phyloP scores from a whole-genome alignment of 2,329 filamentous ascomycete species.

The Macrophomina tecta region DNA sequence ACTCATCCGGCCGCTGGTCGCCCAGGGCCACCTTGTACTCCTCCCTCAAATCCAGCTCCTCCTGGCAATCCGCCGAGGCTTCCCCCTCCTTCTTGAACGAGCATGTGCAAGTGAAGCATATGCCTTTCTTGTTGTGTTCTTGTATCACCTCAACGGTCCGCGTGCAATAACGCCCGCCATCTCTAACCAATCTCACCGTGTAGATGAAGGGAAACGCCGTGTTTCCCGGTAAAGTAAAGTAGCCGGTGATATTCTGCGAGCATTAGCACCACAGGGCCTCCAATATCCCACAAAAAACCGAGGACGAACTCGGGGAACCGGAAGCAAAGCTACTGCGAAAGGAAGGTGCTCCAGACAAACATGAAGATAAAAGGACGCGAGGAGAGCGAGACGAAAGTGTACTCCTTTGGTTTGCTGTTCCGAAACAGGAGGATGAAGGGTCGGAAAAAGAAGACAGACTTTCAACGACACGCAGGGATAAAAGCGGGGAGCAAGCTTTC shows the following conservation, averaged over 20 bases:
- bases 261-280: not conserved
- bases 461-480: not conserved
- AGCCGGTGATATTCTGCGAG: constrained; percentile 58
- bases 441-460: constrained; percentile 3
- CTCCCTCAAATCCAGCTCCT: constrained; percentile 42
- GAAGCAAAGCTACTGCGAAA: not conserved
- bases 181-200: constrained; percentile 56
- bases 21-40: constrained; percentile 43
- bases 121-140: constrained; percentile 45
- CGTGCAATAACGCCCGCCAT: constrained; percentile 60
- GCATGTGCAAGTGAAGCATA: constrained; percentile 59
- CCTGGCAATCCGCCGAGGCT: constrained; percentile 42
- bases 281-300: not conserved
- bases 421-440: not conserved
- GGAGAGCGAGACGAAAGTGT: too few species aligned
- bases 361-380: not conserved
- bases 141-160: constrained; percentile 60
- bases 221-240: constrained; percentile 57
- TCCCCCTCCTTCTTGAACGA: constrained; percentile 58
- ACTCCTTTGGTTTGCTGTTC: too few species aligned
- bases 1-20: constrained; percentile 38
- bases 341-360: constrained; percentile 19
- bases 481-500: not conserved
- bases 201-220: constrained; percentile 58
- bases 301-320: not conserved